A percentile compares a stretch with the other conserved stretches of the same genome.
These are phyloP conservation scores for Yarrowia phangngaensis DNA, from an alignment of 805 yeast species.

Conservation along the genomic window DNA sequence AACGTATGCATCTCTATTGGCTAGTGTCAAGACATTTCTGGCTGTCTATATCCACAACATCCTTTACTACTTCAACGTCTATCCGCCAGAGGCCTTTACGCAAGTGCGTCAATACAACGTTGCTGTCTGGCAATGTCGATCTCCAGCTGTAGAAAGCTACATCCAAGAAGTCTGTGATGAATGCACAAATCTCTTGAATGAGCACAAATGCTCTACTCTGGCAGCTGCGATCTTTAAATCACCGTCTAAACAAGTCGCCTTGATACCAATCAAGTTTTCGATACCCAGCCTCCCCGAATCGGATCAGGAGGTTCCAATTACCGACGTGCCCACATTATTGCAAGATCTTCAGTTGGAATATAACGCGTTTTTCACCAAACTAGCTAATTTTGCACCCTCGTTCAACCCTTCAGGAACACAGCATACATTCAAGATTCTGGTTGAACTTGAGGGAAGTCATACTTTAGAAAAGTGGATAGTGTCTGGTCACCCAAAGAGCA, in stretches of 20 bases:
- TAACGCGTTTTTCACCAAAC: conserved; percentile 16
- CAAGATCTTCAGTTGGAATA: conserved; percentile 11
- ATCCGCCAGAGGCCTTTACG: conserved; percentile 51
- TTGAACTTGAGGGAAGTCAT: conserved; percentile 3
- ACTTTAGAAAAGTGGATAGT: conserved; percentile 4
- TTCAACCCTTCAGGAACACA: background rate
- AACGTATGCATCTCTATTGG: conserved; percentile 31
- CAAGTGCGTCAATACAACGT: conserved; percentile 44
- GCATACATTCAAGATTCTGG: conserved; percentile 2
- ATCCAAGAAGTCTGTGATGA: conserved; percentile 41
- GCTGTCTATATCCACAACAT: conserved; percentile 53
- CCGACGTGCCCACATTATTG: conserved; percentile 1
- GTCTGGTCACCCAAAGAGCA: background rate
- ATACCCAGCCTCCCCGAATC: background rate
- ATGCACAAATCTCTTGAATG: conserved; percentile 28
- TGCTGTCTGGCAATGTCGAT: conserved; percentile 45
- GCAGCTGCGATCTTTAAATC: background rate
- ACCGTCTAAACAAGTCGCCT: conserved; percentile 3
- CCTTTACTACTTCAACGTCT: conserved; percentile 51
- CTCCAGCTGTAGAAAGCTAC: conserved; percentile 48
- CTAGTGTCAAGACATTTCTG: conserved; percentile 47
- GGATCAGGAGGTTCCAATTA: conserved; percentile 3
- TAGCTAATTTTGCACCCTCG: conserved; percentile 1
- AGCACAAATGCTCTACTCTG: background rate
- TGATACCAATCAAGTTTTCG: background rate